These are phyloP conservation scores for Synchytrium microbalum DNA, from an alignment of 371 early-diverging fungal genomes.

Conservation along the genomic window DNA sequence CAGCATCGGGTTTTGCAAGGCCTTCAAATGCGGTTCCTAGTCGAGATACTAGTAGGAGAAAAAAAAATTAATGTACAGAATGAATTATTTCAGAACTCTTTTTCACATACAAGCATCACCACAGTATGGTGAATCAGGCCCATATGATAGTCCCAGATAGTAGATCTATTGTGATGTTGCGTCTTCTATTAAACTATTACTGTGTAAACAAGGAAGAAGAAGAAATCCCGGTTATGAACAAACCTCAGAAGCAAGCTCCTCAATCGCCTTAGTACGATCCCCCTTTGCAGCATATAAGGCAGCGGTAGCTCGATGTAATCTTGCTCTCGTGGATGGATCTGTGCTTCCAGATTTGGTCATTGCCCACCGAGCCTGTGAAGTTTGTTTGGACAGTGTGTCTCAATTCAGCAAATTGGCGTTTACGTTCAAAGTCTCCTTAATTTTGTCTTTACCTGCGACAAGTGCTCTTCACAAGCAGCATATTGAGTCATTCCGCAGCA, in stretches of 20 bases:
- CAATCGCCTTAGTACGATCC: not conserved
- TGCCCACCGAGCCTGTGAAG: not conserved
- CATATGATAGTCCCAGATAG: not conserved
- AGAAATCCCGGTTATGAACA: too few species aligned
- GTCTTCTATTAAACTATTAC: too few species aligned
- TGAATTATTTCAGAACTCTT: too few species aligned
- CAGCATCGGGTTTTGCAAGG: not conserved
- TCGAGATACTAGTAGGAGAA: too few species aligned
- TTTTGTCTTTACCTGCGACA: too few species aligned
- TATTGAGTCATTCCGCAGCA: not conserved
- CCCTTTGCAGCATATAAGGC: not conserved
- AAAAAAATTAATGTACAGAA: too few species aligned
- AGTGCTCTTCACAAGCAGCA: not conserved
- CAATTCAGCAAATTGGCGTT: too few species aligned
- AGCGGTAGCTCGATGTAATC: not conserved
- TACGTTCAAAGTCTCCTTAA: too few species aligned
- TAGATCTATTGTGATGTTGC: too few species aligned
- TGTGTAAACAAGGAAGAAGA: too few species aligned
- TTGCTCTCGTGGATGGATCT: not conserved
- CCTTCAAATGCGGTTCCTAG: not conserved
- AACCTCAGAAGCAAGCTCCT: not conserved
- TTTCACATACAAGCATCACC: too few species aligned
- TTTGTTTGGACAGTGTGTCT: too few species aligned
- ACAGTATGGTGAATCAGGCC: not conserved
- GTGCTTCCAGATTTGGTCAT: not conserved